Percentiles rank a stretch among this genome's conserved stretches.
Conservation (phyloP, 179 eudicot genomes). For the Beta lomatogona region DNA sequence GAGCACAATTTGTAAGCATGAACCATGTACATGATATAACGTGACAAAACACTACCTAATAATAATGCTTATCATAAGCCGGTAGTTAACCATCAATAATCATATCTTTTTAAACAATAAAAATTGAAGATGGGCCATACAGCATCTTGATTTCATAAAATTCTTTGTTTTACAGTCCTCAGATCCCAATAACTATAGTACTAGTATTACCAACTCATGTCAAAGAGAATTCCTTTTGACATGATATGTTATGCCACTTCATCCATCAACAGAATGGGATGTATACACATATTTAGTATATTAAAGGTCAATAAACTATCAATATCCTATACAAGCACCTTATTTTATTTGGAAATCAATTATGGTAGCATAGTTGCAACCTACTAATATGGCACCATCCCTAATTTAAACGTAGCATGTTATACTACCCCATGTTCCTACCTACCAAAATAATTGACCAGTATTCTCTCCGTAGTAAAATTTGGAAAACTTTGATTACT, state of each 20-base stretch:
- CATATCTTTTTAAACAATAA: background rate
- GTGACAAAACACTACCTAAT: slow-evolving; percentile 5
- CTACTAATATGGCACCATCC: slow-evolving; percentile 23
- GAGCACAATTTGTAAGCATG: slow-evolving; percentile 1
- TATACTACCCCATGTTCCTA: slow-evolving; percentile 23
- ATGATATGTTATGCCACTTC: background rate
- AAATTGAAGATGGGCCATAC: background rate
- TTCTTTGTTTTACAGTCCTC: background rate
- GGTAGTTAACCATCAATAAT: slow-evolving; percentile 14
- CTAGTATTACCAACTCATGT: background rate
- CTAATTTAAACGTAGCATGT: slow-evolving; percentile 6
- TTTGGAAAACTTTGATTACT: background rate
- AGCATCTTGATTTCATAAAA: slow-evolving; percentile 10
- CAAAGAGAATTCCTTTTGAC: slow-evolving; percentile 4
- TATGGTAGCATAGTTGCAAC: slow-evolving; percentile 17
- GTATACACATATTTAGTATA: background rate
- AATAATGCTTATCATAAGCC: slow-evolving; percentile 8
- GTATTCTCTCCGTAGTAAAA: background rate
- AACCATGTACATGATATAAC: background rate
- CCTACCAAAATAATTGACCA: slow-evolving; percentile 4
- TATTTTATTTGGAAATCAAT: background rate
- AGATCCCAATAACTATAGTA: background rate
- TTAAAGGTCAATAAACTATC: background rate
- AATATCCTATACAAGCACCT: background rate
- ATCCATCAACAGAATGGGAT: background rate